A percentile compares a stretch with the other conserved stretches of the same genome.
Evolutionary conservation across 208 protist genomes (phyloP).

Genomic region (Angomonas desouzai): DNA sequence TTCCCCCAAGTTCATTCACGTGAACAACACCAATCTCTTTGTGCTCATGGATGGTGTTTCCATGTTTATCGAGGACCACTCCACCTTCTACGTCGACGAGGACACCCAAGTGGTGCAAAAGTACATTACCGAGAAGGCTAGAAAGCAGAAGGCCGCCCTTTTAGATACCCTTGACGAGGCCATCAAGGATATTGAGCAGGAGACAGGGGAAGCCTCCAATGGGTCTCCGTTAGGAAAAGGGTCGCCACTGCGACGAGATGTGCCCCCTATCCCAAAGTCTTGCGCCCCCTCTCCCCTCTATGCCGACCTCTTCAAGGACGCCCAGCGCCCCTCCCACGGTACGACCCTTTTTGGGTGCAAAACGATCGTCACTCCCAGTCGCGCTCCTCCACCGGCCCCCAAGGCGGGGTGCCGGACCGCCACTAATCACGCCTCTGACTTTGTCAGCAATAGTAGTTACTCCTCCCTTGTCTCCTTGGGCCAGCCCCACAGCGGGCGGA

Average conservation of each 20-base stretch:
- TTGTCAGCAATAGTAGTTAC: conserved; percentile 3
- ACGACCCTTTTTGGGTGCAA: neutral
- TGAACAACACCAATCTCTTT: conserved; percentile 88
- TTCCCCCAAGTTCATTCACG: conserved; percentile 74
- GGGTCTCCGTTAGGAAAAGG: neutral
- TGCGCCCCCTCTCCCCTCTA: neutral
- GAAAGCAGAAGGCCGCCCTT: neutral
- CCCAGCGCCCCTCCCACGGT: neutral
- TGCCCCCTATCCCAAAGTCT: neutral
- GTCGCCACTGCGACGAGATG: neutral
- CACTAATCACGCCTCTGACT: neutral
- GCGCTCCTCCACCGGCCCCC: neutral
- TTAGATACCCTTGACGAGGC: conserved; percentile 72
- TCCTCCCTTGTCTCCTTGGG: neutral
- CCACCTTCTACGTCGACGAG: conserved; percentile 57
- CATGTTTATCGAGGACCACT: conserved; percentile 81
- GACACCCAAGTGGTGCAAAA: conserved; percentile 31
- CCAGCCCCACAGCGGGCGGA: neutral
- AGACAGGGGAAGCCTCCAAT: conserved; percentile 1
- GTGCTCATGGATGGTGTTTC: conserved; percentile 84
- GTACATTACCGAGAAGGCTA: neutral
- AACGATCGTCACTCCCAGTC: neutral
- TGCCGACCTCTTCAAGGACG: conserved; percentile 7
- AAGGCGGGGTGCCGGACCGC: neutral
- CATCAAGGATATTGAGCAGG: conserved; percentile 68